Evolutionary conservation across 352 stramenopile genomes (phyloP), one percentile per base, ranked within the genome.

Genomic region (Phytophthora palmivora): DNA sequence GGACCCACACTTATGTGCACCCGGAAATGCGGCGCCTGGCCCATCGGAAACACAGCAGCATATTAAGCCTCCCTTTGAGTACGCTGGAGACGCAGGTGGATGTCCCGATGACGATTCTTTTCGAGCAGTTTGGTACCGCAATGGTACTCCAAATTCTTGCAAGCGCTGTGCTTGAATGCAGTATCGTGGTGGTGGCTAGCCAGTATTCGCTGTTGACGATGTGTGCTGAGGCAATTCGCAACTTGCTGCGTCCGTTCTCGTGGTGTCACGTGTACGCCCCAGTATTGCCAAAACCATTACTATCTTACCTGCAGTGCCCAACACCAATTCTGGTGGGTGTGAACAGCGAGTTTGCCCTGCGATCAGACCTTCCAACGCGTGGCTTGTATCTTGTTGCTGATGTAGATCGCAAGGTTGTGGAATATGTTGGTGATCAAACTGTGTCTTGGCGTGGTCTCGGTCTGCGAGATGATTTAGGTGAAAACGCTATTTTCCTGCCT

Each of bases 241-340:
- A 85, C 37, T 76, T 97, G 32, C 68, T 97, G 22, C 87, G 90
- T 21, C 91, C 91, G 12, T 92, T 97, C 51, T 82, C 88, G 42
- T 97, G 90, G 90, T 94, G 86, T 55, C 90, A 97, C 53, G 88
- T 96, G 46, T 97, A 97, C 63, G 81, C 91, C 14, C 88, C 89
- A 2, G 82, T 96, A 50, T 67, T 97, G 5, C 89, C 91, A 4
- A 87, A 93, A 64, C 64, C 82, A 33, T 66, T 97, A 38, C 74
- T 96, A 4, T 94, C 89, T 22, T 95, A 96, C 41, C 76, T 97
- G 26, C 87, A 97, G 58, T 96, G 88, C 19, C 90, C 90, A n/a
- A 96, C 89, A 36, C 89, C 89, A 9, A 96, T 96, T 64, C 72
- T 97, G 28, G 86, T 96, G 2, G 90, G 90, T 19, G 67, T 97